Base-by-base conservation (phyloP, 139 green algal species). In the Asterochloris sp. region DNA sequence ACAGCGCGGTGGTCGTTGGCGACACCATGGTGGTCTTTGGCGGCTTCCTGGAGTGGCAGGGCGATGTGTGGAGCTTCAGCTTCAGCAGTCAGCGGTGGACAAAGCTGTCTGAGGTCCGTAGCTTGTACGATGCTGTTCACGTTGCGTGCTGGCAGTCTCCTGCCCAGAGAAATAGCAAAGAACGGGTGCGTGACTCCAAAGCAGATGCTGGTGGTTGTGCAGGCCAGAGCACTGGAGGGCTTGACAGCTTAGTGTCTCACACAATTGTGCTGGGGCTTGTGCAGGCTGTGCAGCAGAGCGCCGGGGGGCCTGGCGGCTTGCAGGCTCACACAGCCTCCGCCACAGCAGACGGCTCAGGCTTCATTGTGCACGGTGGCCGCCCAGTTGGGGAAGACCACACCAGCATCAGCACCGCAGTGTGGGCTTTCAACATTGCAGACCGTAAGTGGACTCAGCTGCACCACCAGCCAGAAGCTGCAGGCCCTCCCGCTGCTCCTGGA, bases 21-120 rank as follows among this genome's bases (percentile, higher is more conserved):
- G 27, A 81, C 19, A n/a, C 62, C 62, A 81, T 81, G 77, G 8
- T 81, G 13, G 63, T 81, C 6, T 73, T 64, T 74, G 77, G 77
- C 17, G 77, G 77, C 62, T 62, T 28, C 27, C 26, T 62, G 11
- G 28, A 73, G 63, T 62, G n/a, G 26, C 28, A 38, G 61, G 77
- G 77, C 27, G 77, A 81, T 64, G 77, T 81, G 15, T 81, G 77
- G 77, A 73, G 62, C 77, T 81, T 73, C 15, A 73, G 63, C 77
- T 64, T 81, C 15, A 73, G 24, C n/a, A 81, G 69, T 15, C 15
- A 27, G 10, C 19, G 15, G 13, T 81, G 77, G 77, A 81, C 62
- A 13, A 62, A 27, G 28, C 63, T 81, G 62, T 81, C 76, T 69
- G 24, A 80, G 38, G 76, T 80, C 26, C 23, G 76, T n/a, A 60